Percentiles rank a stretch among this genome's conserved stretches.
Evolutionary conservation across 441 rosid species (phyloP).

Genomic region (Pelargonium australe): DNA sequence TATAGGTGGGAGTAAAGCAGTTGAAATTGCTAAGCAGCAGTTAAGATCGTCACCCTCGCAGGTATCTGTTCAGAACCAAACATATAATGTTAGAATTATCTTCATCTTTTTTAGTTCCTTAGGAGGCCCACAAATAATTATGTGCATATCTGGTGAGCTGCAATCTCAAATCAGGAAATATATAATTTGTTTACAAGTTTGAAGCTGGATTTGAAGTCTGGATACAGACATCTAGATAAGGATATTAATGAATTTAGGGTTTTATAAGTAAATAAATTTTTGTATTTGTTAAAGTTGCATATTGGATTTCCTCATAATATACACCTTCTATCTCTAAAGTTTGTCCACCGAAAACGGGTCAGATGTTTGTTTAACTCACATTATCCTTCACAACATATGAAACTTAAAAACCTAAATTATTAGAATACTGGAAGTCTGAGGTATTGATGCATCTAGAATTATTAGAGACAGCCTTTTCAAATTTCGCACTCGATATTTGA

Average conservation of each 20-base stretch:
- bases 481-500: background rate
- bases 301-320: background rate
- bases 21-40: conserved; percentile 65
- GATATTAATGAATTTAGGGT: conserved; percentile 1
- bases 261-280: background rate
- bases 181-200: background rate
- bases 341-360: background rate
- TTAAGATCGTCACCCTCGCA: conserved; percentile 46
- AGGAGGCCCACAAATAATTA: background rate
- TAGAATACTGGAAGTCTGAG: background rate
- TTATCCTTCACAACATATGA: background rate
- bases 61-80: conserved; percentile 2
- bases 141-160: background rate
- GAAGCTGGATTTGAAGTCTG: background rate
- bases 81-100: background rate
- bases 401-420: too few relatives aligned
- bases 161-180: background rate
- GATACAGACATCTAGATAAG: background rate
- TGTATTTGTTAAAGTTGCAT: background rate
- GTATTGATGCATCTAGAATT: background rate
- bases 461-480: background rate
- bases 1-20: conserved; percentile 90
- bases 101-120: background rate
- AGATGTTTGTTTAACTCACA: background rate
- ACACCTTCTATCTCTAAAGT: background rate